Conservation (phyloP, 768 basidiomycete genomes). For the Nevesoporus exiguus region DNA sequence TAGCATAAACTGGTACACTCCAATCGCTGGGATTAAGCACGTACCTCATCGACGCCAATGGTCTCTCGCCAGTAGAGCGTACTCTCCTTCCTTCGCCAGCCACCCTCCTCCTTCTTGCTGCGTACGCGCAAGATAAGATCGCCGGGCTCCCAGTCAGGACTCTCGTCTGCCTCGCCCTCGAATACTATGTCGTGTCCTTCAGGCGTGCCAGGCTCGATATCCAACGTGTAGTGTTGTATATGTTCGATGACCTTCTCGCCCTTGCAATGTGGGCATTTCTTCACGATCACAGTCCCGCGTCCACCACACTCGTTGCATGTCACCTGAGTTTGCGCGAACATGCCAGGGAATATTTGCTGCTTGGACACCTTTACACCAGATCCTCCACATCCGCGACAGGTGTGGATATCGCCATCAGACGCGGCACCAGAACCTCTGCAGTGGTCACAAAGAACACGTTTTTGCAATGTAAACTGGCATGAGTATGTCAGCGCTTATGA, state of each 20-base stretch:
- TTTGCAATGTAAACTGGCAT: constrained; percentile 83
- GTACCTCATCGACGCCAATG: constrained; percentile 84
- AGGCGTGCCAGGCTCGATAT: constrained; percentile 83
- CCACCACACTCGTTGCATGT: constrained; percentile 85
- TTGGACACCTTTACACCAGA: constrained; percentile 80
- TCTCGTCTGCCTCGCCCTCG: constrained; percentile 96
- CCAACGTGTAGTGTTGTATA: constrained; percentile 78
- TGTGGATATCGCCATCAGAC: constrained; percentile 81
- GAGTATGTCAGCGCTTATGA: constrained; percentile 2
- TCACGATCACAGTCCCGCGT: constrained; percentile 73
- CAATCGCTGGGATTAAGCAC: not conserved
- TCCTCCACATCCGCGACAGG: constrained; percentile 82
- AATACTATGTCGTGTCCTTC: constrained; percentile 93
- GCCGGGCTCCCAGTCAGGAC: constrained; percentile 92
- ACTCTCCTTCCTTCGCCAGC: constrained; percentile 86
- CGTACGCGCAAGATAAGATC: constrained; percentile 86
- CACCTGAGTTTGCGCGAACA: constrained; percentile 86
- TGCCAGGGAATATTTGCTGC: constrained; percentile 94
- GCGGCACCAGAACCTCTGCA: constrained; percentile 96
- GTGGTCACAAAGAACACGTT: constrained; percentile 91
- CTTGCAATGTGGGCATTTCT: constrained; percentile 75
- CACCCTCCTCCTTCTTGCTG: constrained; percentile 72
- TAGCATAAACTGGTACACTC: not conserved
- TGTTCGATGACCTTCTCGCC: constrained; percentile 82
- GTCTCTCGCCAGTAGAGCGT: constrained; percentile 91